phyloP scores from a whole-genome alignment of 768 basidiomycete species.

The Boletus barrowsii region DNA sequence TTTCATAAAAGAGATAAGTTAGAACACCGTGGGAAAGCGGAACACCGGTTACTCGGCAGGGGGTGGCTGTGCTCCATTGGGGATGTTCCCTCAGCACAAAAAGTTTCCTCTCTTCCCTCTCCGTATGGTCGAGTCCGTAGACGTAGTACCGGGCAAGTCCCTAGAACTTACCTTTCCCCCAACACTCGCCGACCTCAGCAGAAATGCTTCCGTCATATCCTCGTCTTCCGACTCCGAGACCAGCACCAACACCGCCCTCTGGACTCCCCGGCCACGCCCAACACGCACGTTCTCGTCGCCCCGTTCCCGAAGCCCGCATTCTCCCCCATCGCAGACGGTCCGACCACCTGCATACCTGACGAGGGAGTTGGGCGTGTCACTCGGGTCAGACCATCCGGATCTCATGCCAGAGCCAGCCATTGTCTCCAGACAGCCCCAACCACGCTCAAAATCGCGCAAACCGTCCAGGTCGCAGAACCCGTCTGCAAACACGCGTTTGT shows the following conservation, averaged over 20 bases:
- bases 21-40: background rate
- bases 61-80: constrained; percentile 22
- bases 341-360: constrained; percentile 53
- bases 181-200: constrained; percentile 62
- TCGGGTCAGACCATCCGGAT: constrained; percentile 22
- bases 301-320: constrained; percentile 51
- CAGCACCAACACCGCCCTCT: constrained; percentile 36
- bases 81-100: constrained; percentile 17
- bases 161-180: constrained; percentile 27
- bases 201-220: constrained; percentile 75
- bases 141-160: background rate
- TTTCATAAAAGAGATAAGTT: too few species aligned
- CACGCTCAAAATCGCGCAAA: constrained; percentile 40
- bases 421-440: constrained; percentile 15
- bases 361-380: constrained; percentile 49
- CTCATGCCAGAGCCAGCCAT: constrained; percentile 6
- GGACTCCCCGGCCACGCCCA: constrained; percentile 50
- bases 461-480: constrained; percentile 42
- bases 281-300: constrained; percentile 64
- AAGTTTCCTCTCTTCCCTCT: background rate
- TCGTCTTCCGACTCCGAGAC: constrained; percentile 58
- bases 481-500: constrained; percentile 43
- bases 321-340: constrained; percentile 34
- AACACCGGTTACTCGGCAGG: constrained; percentile 12
- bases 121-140: constrained; percentile 8